Evolutionary conservation across 805 yeast species (phyloP).

Genomic region (Candida insectorum): DNA sequence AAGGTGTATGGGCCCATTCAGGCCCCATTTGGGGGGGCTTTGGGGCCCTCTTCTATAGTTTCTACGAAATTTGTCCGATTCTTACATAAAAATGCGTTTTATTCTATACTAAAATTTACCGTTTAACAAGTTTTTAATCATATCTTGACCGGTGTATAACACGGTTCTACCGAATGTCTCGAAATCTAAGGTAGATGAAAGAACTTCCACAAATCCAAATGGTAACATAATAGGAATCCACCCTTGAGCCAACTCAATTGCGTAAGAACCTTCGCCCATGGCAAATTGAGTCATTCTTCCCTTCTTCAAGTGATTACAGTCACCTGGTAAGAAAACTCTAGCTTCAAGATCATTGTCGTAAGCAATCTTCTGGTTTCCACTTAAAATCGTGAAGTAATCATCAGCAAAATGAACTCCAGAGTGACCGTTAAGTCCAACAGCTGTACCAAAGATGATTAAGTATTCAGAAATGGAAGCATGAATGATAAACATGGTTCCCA

Average conservation of each 20-base stretch:
- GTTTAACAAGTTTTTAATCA: slow-evolving; percentile 60
- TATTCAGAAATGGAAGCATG: slow-evolving; percentile 95
- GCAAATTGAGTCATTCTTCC: slow-evolving; percentile 81
- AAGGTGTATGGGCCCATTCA: no score
- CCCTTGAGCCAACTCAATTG: slow-evolving; percentile 95
- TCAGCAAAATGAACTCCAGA: slow-evolving; percentile 95
- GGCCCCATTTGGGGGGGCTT: no score
- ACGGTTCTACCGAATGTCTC: slow-evolving; percentile 66
- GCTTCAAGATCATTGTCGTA: slow-evolving; percentile 58
- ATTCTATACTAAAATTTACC: slow-evolving; percentile 85
- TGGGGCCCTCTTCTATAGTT: no score
- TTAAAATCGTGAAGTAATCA: slow-evolving; percentile 88
- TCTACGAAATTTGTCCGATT: no score
- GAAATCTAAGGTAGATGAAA: slow-evolving; percentile 78
- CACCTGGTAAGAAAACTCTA: slow-evolving; percentile 82
- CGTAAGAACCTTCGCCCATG: slow-evolving; percentile 80
- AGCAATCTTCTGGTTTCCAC: slow-evolving; percentile 77
- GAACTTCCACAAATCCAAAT: slow-evolving; percentile 81
- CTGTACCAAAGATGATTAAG: slow-evolving; percentile 87
- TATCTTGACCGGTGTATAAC: slow-evolving; percentile 73
- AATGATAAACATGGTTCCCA: slow-evolving; percentile 92
- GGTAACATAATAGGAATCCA: slow-evolving; percentile 99
- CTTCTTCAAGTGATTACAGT: slow-evolving; percentile 71
- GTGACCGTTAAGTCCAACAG: slow-evolving; percentile 95
- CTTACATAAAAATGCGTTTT: no score